Base-by-base conservation (phyloP, 208 protist species). In the Borovskyia barvae region DNA sequence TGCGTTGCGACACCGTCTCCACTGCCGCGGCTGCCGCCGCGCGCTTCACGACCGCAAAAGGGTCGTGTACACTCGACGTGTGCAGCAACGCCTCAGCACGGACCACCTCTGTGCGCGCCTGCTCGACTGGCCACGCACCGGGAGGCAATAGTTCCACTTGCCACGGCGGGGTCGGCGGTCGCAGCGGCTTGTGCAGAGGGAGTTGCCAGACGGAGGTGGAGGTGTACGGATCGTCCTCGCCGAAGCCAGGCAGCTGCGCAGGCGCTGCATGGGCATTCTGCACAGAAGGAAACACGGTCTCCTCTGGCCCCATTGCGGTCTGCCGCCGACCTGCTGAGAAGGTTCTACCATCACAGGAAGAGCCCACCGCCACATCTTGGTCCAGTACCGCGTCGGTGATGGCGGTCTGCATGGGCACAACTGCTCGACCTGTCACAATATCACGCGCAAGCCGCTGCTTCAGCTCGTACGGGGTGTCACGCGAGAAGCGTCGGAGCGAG, bases 351-450 rank as follows among this genome's bases (percentile, higher is more conserved):
- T n/a, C 40, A 49, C 1, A 30, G 36, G 22, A 19, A 26, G 24
- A n/a, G 45, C 8, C 9, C 22, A 6, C 26, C 25, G 12, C 25
- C 26, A 17, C 24, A 11, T 22, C 1, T 6, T 35, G 22, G 9
- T 50, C 25, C 25, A 70, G 30, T 39, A 70, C 46, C n/a, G 53
- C 47, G 12, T 56, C 54, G 0, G 64, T 70, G 54, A 70, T 63
- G 29, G 64, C 64, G 1, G 64, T 70, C 64, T 70, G 64, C 64
- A 70, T 70, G 19, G 64, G 64, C 47, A 70, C 64, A 5, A 57
- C 54, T 8, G 36, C 35, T 7, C 64, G 30, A 14, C 54, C 64
- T 0, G 54, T 47, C 5, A 57, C 3, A 12, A 70, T 48, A 36
- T 70, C 64, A 15, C 29, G 17, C 5, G 64, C 64, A 11, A 57